Base-by-base conservation (phyloP, 1,139 yeast species). In the Candida pseudocylindracea region DNA sequence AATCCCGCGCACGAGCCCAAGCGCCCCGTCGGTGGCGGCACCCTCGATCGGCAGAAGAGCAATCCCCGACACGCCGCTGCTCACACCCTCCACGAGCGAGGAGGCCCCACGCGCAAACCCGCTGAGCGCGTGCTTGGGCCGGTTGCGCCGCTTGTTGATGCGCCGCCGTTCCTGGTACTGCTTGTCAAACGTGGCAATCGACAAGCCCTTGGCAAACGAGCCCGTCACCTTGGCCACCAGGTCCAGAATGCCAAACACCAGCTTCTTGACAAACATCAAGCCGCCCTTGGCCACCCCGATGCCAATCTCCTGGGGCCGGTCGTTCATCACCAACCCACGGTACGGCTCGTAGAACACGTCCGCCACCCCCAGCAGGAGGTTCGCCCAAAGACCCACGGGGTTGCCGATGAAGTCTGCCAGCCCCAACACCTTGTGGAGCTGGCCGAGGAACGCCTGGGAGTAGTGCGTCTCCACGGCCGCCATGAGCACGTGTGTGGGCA, bases 291-390 rank as follows among this genome's bases (percentile, higher is more conserved):
- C 98, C 31, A 91, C 54, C 4, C 94, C 93, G 38, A 88, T 79
- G 28, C 98, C 98, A 33, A 91, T 56, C 44, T 91, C 98, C 46
- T 81, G 93, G 0, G 98, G 98, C 29, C 95, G 59, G 50, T 91
- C 98, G 41, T 79, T 85, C 64, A 88, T 68, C 34, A 88, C 69
- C 43, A 81, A 80, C 0, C 99, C 99, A 46, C 83, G 91, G 45
- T 88, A 91, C 1, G 99, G 99, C 46, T 88, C 98, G 48, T 91
- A 91, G 49, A 91, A 91, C 29, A 88, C 76, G 51, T 91, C 99
- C 64, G 83, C 67, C 8, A 88, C 92, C 33, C 99, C 98, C 0
- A 95, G 81, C 36, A 93, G 75, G 37, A 91, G 58, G 41, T 85
- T 83, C 46, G 81, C 91, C 54, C 88, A 91, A 37, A 91, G 56